These are phyloP conservation scores for Leptographium flavum DNA, from an alignment of 2,329 filamentous ascomycete species.

Conservation along the genomic window DNA sequence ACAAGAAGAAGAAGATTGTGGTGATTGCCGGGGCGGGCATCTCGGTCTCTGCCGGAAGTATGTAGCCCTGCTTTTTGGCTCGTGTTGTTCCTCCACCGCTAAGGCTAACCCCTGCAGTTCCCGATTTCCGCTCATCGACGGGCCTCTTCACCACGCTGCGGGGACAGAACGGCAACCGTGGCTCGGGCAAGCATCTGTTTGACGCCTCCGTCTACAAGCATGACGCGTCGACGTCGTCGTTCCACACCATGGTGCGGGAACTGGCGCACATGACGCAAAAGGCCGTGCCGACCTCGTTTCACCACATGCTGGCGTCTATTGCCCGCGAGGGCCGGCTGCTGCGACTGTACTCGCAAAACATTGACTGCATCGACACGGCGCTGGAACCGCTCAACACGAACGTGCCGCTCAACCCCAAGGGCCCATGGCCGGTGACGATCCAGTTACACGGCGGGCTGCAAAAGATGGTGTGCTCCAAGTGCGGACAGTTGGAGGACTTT, in stretches of 20 bases:
- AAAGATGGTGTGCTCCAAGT: constrained; percentile 97
- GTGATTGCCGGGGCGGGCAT: constrained; percentile 94
- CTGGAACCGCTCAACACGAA: constrained; percentile 66
- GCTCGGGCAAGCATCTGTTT: constrained; percentile 89
- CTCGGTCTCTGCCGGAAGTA: constrained; percentile 86
- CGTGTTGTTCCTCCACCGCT: constrained; percentile 5
- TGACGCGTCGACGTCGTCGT: constrained; percentile 73
- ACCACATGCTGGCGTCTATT: constrained; percentile 83
- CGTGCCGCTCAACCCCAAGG: constrained; percentile 69
- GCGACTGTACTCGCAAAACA: constrained; percentile 91
- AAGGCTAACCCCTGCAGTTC: constrained; percentile 43
- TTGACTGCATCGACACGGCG: constrained; percentile 84
- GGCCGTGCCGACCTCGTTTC: constrained; percentile 75
- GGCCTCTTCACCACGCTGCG: constrained; percentile 80
- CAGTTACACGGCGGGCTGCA: constrained; percentile 87
- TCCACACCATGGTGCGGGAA: constrained; percentile 91
- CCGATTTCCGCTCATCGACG: constrained; percentile 85
- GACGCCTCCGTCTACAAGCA: constrained; percentile 96
- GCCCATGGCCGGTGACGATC: constrained; percentile 84
- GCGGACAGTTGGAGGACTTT: constrained; percentile 61
- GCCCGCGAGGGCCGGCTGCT: constrained; percentile 76
- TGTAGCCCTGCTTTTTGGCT: constrained; percentile 21
- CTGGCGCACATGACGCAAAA: constrained; percentile 65
- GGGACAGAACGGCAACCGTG: constrained; percentile 78
- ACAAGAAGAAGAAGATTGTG: constrained; percentile 90